These are phyloP conservation scores for Coriaria nepalensis DNA, from an alignment of 306 rosid species.

Conservation along the genomic window DNA sequence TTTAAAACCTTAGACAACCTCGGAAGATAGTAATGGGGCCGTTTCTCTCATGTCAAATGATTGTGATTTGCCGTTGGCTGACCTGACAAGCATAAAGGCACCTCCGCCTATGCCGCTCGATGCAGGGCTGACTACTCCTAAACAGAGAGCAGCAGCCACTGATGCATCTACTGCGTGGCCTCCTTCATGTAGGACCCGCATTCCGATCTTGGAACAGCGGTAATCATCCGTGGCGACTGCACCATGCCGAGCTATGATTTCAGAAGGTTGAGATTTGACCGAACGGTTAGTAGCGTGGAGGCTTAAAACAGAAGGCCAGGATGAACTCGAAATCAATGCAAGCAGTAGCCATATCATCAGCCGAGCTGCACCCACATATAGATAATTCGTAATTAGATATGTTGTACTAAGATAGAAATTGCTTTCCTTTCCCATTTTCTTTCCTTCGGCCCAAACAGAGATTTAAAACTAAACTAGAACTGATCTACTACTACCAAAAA, in stretches of 20 bases:
- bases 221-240: conserved; percentile 68
- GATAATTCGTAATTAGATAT: no score
- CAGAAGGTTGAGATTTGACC: conserved; percentile 27
- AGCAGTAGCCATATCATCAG: conserved; percentile 18
- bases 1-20: conserved; percentile 26
- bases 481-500: no score
- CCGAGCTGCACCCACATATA: conserved; percentile 19
- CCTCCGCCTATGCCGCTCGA: conserved; percentile 93
- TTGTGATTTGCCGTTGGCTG: conserved; percentile 30
- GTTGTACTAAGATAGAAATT: no score
- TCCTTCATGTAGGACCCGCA: conserved; percentile 35
- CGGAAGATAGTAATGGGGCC: conserved; percentile 52
- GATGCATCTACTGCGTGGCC: conserved; percentile 82
- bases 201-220: conserved; percentile 61
- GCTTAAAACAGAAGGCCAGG: conserved; percentile 17
- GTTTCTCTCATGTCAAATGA: conserved; percentile 83
- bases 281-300: conserved; percentile 8
- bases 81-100: conserved; percentile 55
- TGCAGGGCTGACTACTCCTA: conserved; percentile 76
- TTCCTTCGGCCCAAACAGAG: no score
- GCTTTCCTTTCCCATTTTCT: no score
- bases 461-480: no score
- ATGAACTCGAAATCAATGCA: conserved; percentile 19
- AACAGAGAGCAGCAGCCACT: conserved; percentile 65
- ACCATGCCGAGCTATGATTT: conserved; percentile 29